Base-by-base conservation (phyloP, 495 filamentous ascomycete genomes). In the Tuber magnatum region DNA sequence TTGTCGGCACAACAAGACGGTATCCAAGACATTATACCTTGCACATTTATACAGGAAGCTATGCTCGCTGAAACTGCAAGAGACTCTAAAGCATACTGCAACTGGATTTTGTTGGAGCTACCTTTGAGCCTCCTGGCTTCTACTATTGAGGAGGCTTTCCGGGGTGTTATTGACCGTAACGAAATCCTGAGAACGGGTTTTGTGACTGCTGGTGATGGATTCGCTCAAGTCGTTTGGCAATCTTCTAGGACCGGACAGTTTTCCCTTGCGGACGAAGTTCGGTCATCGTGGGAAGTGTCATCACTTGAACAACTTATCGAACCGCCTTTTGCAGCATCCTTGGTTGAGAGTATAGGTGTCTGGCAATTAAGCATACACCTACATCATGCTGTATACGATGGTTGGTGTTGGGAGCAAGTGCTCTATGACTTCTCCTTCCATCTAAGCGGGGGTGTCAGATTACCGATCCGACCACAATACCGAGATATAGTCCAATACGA, bases 381-480 rank as follows among this genome's bases (percentile, higher is more conserved):
- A 42, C 91, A 94, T 76, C 93, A 96, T 83, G 88, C 91, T 0
- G 81, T 94, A 0, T 95, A 95, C 78, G 93, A 96, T 80, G 93
- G 92, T 9, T 96, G 93, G 93, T 92, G 91, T 8, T 86, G 92
- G 80, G 92, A 94, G 72, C 83, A 93, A 44, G 82, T 95, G 0
- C 80, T 93, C 35, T 84, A 85, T 5, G 92, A 94, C 79, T 85
- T 96, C 2, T 81, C 85, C 43, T 77, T 74, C 10, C 78, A 89
- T 6, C 81, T 86, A 71, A 77, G 65, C 40, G 83, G 83, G 18
- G 46, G 77, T 2, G 6, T 76, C 8, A 74, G 40, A 48, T 39
- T 69, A 14, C 20, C n/a, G 20, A 81, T 1, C n/a, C 84, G 89
- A 71, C 88, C 90, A 6, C 85, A 87, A 71, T 92, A 88, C 76